Percentiles rank a stretch among this genome's conserved stretches.
These are phyloP conservation scores for Fremontodendron californicum DNA, from an alignment of 345 rosid species.

Conservation along the genomic window DNA sequence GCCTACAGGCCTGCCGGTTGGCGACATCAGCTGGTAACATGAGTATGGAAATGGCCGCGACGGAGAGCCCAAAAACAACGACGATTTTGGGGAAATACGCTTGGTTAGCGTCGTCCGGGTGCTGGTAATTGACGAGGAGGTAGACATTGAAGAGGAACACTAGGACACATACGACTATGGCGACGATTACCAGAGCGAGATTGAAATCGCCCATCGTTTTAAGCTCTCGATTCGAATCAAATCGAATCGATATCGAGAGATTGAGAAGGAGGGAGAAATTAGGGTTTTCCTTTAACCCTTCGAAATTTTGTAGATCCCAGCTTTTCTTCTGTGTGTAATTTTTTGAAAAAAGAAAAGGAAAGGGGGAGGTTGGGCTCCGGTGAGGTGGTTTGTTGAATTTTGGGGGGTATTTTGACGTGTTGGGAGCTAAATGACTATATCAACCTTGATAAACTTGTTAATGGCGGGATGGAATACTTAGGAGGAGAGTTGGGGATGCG, in stretches of 20 bases:
- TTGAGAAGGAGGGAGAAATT: conserved; percentile 4
- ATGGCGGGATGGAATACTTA: background rate
- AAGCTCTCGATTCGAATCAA: conserved; percentile 31
- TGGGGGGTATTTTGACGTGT: background rate
- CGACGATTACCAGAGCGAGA: conserved; percentile 97
- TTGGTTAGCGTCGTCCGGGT: conserved; percentile 97
- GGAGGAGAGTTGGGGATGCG: background rate
- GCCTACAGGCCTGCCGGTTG: conserved; percentile 94
- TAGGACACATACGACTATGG: conserved; percentile 78
- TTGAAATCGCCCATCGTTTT: conserved; percentile 92
- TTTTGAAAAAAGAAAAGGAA: conserved; percentile 19
- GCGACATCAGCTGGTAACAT: conserved; percentile 99
- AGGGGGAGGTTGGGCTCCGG: conserved; percentile 26
- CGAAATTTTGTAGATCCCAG: conserved; percentile 26
- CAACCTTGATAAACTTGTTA: background rate
- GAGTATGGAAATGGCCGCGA: conserved; percentile 85
- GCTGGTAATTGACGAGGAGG: conserved; percentile 97
- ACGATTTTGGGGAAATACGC: conserved; percentile 97
- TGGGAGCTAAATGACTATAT: conserved; percentile 5
- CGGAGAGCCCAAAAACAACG: conserved; percentile 84
- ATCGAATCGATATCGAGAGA: conserved; percentile 23
- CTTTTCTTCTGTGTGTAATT: background rate
- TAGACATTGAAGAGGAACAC: conserved; percentile 88
- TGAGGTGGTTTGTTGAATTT: conserved; percentile 17
- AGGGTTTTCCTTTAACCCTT: conserved; percentile 26